phyloP scores from a whole-genome alignment of 495 filamentous ascomycete genomes.

The Parachaetomium inaequale region DNA sequence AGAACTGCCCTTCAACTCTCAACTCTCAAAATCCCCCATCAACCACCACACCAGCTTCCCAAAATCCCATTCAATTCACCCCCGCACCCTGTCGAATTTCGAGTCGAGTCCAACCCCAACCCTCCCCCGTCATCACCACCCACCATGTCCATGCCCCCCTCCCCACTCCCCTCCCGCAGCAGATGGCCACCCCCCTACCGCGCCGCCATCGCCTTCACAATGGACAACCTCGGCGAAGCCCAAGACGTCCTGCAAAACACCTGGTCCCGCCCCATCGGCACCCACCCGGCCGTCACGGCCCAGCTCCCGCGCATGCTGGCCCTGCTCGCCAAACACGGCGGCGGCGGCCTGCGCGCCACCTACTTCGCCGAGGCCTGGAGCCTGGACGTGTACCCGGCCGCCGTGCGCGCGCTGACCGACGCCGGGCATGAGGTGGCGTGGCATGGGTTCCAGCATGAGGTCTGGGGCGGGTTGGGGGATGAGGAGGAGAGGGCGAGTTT shows the following conservation, averaged over 20 bases:
- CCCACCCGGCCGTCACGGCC: constrained; percentile 28
- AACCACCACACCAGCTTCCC: too few relatives aligned
- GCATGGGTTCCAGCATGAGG: constrained; percentile 38
- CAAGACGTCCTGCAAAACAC: constrained; percentile 29
- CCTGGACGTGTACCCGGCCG: constrained; percentile 29
- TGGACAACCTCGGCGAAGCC: constrained; percentile 43
- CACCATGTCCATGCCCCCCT: not conserved
- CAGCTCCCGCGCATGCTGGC: constrained; percentile 35
- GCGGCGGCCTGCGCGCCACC: constrained; percentile 33
- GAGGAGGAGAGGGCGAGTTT: constrained; percentile 23
- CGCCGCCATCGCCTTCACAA: constrained; percentile 36
- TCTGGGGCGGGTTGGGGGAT: constrained; percentile 23
- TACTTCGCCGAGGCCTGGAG: constrained; percentile 39
- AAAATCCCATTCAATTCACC: not conserved
- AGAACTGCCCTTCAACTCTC: too few relatives aligned
- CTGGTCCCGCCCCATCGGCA: constrained; percentile 31
- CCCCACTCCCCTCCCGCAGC: not conserved
- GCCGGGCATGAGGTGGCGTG: constrained; percentile 35
- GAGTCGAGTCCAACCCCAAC: not conserved
- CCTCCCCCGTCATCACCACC: not conserved
- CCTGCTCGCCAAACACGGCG: constrained; percentile 24
- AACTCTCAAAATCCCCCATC: too few relatives aligned
- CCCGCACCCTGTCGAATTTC: too few relatives aligned
- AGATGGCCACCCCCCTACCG: constrained; percentile 29
- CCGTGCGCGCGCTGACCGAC: constrained; percentile 14